Base-by-base conservation (phyloP, 2,329 filamentous ascomycete species). In the Penicillium sp. region DNA sequence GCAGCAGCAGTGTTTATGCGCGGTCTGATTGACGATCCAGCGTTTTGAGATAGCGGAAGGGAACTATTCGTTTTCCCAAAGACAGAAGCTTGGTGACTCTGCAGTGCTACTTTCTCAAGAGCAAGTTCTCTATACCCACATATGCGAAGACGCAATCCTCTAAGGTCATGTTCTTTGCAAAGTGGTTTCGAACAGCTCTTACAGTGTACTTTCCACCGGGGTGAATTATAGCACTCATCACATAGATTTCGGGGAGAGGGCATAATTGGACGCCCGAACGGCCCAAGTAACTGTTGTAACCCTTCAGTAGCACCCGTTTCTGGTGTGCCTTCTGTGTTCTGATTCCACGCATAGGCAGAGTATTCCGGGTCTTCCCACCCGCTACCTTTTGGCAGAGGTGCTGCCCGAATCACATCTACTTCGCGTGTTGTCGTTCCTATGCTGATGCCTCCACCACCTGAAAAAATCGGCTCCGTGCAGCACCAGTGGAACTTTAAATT, bases 141-240 rank as follows among this genome's bases (percentile, higher is more conserved):
- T 49, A 83, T 82, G 38, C 81, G 74, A 26, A 83, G 72, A 53
- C 81, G 80, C 20, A 83, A 71, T 14, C 77, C 81, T 24, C 81
- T 77, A 46, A 84, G 77, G 61, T 84, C 82, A 65, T 84, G 82
- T 62, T 83, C 81, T 62, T 83, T 82, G 67, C 82, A 84, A 24
- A 84, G 70, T 2, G 81, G 76, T 54, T 76, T 81, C 42, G 81
- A 81, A 69, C 82, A 84, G 45, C 73, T 76, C 63, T 81, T 79
- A 66, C 82, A 84, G 40, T 79, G 76, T n/a, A 84, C 77, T 62
- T 82, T 83, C 82, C 82, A 84, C 48, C 79, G 76, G 47, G 81
- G 79, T n/a, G 78, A 80, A 28, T 78, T 75, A 61, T 82, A 82
- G 65, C 82, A 84, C 57, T 83, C 80, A 52, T 81, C 76, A 64